Conservation (phyloP, 345 rosid genomes). For the Boechera retrofracta region DNA sequence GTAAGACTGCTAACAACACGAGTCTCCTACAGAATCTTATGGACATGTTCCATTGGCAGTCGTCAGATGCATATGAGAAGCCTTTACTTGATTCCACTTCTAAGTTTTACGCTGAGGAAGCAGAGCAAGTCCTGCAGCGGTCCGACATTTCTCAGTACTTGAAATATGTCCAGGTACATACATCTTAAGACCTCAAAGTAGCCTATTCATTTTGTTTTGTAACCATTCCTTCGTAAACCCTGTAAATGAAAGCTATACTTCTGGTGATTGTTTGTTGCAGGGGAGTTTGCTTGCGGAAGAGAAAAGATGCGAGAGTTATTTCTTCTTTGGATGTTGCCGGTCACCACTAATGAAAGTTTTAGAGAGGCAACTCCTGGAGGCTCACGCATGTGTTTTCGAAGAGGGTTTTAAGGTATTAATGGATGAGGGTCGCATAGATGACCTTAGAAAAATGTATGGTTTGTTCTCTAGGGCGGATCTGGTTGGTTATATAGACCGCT, state of each 20-base stretch:
- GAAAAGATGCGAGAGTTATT: not conserved
- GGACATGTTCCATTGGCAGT: not conserved
- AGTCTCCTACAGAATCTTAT: not conserved
- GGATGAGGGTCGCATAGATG: not conserved
- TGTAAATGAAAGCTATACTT: not conserved
- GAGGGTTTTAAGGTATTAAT: not conserved
- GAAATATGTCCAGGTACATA: not conserved
- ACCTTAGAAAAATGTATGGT: constrained; percentile 1
- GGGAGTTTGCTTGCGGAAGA: not conserved
- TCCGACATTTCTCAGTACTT: not conserved
- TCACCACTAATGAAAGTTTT: not conserved
- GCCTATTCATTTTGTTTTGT: not conserved
- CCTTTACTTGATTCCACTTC: not conserved
- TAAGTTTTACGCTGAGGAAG: not conserved
- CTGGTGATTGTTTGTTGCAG: not conserved
- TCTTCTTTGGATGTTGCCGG: not conserved
- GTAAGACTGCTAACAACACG: not conserved
- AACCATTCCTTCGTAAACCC: not conserved
- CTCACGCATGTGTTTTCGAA: not conserved
- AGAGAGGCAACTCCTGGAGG: not conserved
- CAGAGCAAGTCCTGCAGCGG: not conserved
- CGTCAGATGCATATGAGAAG: not conserved
- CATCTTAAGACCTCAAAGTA: not conserved
- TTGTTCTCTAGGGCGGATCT: not conserved
- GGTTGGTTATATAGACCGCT: not conserved